phyloP scores from a whole-genome alignment of 768 basidiomycete species.

The Lactarius sanguifluus region DNA sequence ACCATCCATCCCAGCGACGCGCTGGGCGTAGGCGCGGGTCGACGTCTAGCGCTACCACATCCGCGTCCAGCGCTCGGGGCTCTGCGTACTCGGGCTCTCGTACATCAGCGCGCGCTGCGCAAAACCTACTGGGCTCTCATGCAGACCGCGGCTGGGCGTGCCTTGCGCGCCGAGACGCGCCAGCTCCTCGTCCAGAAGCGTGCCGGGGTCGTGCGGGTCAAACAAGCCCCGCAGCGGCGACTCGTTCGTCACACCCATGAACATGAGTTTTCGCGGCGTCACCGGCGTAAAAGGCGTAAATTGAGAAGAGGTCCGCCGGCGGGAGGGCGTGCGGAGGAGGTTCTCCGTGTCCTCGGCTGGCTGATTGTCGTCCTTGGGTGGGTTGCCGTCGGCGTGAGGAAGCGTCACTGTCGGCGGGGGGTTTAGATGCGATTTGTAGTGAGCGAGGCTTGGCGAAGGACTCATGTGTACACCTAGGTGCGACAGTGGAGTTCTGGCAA shows the following conservation, averaged over 20 bases:
- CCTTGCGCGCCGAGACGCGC: constrained; percentile 40
- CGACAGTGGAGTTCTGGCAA: constrained; percentile 64
- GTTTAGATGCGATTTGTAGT: constrained; percentile 69
- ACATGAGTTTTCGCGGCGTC: constrained; percentile 47
- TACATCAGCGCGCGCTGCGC: constrained; percentile 61
- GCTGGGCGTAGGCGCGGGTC: background rate
- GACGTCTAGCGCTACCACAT: constrained; percentile 31
- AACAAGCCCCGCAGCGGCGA: constrained; percentile 53
- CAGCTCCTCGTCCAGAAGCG: constrained; percentile 72
- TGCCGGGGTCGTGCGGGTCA: constrained; percentile 71
- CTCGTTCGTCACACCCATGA: constrained; percentile 37
- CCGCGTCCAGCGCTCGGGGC: constrained; percentile 51
- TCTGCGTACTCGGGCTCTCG: constrained; percentile 66
- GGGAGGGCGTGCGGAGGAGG: constrained; percentile 47
- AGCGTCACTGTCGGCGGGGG: constrained; percentile 49
- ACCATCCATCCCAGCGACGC: background rate
- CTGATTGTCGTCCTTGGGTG: constrained; percentile 37
- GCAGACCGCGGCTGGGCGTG: constrained; percentile 31
- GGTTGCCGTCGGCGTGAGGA: constrained; percentile 39
- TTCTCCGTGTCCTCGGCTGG: constrained; percentile 28
- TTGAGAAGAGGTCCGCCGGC: constrained; percentile 39
- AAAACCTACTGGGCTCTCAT: constrained; percentile 68
- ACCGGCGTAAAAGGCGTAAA: constrained; percentile 37
- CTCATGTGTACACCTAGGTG: constrained; percentile 71
- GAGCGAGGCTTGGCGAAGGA: constrained; percentile 59